Conservation (phyloP, 2,329 filamentous ascomycete species). For the Metarhizium robertsii region DNA sequence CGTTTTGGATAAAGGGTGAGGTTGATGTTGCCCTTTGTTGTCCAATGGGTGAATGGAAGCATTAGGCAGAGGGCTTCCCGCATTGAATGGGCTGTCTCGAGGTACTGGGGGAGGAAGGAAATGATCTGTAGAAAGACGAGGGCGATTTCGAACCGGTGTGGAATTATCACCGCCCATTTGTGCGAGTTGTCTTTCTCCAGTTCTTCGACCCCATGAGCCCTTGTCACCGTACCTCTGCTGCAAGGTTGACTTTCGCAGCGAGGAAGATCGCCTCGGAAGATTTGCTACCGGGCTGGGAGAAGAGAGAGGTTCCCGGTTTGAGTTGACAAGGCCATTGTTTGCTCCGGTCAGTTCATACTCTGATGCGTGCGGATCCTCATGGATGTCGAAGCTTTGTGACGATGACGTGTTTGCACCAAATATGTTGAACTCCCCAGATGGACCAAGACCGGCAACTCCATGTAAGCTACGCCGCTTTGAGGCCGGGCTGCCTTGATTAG, state of each 20-base stretch:
- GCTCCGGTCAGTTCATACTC: slow-evolving; percentile 46
- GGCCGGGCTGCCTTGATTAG: slow-evolving; percentile 71
- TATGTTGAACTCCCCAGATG: slow-evolving; percentile 56
- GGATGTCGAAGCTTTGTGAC: slow-evolving; percentile 40
- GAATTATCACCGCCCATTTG: slow-evolving; percentile 43
- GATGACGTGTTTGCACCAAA: slow-evolving; percentile 52
- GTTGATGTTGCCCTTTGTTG: slow-evolving; percentile 36
- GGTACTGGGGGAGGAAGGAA: slow-evolving; percentile 54
- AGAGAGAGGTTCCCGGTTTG: slow-evolving; percentile 29
- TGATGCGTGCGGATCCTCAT: slow-evolving; percentile 32
- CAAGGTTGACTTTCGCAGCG: slow-evolving; percentile 75
- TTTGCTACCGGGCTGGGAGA: slow-evolving; percentile 40
- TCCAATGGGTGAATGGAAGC: slow-evolving; percentile 44
- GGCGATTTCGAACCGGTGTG: slow-evolving; percentile 51
- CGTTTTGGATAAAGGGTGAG: slow-evolving; percentile 79
- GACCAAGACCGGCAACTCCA: slow-evolving; percentile 53
- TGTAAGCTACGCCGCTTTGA: slow-evolving; percentile 87
- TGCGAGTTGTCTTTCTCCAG: slow-evolving; percentile 46
- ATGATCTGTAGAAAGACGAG: slow-evolving; percentile 71
- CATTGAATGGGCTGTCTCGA: slow-evolving; percentile 56
- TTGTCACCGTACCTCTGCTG: slow-evolving; percentile 72
- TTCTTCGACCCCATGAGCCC: slow-evolving; percentile 51
- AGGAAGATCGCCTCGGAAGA: slow-evolving; percentile 62
- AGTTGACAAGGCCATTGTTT: slow-evolving; percentile 5
- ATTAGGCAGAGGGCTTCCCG: slow-evolving; percentile 40